Base-by-base conservation (phyloP, 1,139 yeast species). In the Scheffersomyces parashehatae region DNA sequence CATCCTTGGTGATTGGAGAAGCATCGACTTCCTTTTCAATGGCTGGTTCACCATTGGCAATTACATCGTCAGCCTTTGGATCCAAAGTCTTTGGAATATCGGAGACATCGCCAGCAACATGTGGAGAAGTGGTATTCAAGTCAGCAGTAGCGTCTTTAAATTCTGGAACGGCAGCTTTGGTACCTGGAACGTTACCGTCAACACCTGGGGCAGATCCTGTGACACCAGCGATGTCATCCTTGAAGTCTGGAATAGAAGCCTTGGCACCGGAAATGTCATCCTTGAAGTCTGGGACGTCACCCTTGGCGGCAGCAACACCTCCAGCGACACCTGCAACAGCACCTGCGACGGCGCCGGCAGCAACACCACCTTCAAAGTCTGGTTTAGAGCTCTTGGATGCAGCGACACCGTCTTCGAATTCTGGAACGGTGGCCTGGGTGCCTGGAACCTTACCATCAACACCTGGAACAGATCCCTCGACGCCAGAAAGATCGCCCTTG, bases 11-110 rank as follows among this genome's bases (percentile, higher is more conserved):
- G 5, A 54, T 54, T 1, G 59, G 59, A 15, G 55, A 47, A 35
- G 60, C 60, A 24, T 50, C 55, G 28, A 53, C 56, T 38, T 54
- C 59, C 46, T 64, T 62, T 38, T 65, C 67, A 30, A 38, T 37
- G 24, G 38, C 39, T 34, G 35, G 35, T 11, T 32, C 24, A 26
- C 44, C 20, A 30, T 41, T 44, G 51, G 47, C 38, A 35, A 38
- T 15, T 29, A 46, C 43, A 24, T 44, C 37, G 28, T 29, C 16
- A 6, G 32, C 63, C 41, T 60, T 59, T 44, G 72, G 70, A 47
- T 66, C 72, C 46, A 65, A 64, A 12, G 70, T 64, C 44, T 61
- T 59, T 16, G 44, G 49, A 10, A 39, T 45, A 8, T 39, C 51
- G 15, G 59, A 44, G n/a, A 42, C 35, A 13, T 40, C 45, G 14